phyloP scores from a whole-genome alignment of 2,329 filamentous ascomycete genomes.

The Beauveria rudraprayagi region DNA sequence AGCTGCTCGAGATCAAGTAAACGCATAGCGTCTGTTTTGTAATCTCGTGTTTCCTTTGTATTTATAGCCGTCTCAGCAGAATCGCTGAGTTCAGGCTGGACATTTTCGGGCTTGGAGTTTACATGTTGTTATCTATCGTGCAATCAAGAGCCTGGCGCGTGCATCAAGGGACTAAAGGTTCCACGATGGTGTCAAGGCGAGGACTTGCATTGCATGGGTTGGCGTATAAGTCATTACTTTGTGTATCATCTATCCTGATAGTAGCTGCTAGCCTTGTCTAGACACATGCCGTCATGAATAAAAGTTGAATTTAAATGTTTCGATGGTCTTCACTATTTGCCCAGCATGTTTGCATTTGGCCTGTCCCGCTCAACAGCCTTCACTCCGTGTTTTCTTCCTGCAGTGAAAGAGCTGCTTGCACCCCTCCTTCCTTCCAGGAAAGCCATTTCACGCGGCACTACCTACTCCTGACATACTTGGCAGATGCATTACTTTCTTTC shows the following conservation, averaged over 20 bases:
- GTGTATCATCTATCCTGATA: conserved; percentile 19
- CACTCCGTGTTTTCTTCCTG: neutral
- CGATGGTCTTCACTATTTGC: neutral
- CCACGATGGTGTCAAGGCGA: conserved; percentile 35
- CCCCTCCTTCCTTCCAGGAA: neutral
- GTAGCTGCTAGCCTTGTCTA: conserved; percentile 1
- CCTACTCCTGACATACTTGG: neutral
- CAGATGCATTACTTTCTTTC: neutral
- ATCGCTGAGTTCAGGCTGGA: conserved; percentile 1
- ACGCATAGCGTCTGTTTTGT: conserved; percentile 14
- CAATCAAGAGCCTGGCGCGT: conserved; percentile 38
- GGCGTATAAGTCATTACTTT: conserved; percentile 29
- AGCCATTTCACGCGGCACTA: neutral
- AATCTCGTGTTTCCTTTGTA: conserved; percentile 13
- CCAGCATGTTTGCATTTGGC: neutral
- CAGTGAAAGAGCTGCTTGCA: neutral
- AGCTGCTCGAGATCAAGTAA: conserved; percentile 78
- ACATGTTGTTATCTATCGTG: conserved; percentile 28
- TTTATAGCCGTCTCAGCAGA: conserved; percentile 10
- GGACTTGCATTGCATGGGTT: conserved; percentile 41
- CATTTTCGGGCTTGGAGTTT: conserved; percentile 15
- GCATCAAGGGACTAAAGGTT: neutral
- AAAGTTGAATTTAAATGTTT: conserved; percentile 7
- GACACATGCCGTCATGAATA: conserved; percentile 3
- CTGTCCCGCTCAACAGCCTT: neutral